Conservation (phyloP, 768 basidiomycete genomes). For the Strobilomyces confusus region DNA sequence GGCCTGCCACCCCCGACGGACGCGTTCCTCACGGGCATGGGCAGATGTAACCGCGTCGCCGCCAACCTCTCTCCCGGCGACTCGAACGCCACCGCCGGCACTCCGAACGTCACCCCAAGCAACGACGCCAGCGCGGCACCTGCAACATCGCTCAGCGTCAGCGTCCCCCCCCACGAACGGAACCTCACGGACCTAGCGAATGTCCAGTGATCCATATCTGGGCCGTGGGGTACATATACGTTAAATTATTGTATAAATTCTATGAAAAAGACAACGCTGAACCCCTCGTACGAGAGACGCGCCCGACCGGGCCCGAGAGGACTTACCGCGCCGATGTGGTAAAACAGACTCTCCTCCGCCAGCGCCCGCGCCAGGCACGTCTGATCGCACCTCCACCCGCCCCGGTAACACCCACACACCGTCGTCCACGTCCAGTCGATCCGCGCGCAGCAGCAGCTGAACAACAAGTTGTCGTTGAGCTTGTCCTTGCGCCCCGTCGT, state of each 20-base stretch:
- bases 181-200: constrained; percentile 52
- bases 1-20: background rate
- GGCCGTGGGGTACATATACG: constrained; percentile 86
- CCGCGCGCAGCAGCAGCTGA: constrained; percentile 91
- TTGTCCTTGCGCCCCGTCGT: constrained; percentile 91
- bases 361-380: constrained; percentile 74
- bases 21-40: constrained; percentile 59
- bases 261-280: constrained; percentile 28
- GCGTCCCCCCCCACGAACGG: background rate
- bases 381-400: constrained; percentile 78
- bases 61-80: constrained; percentile 85
- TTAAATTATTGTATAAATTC: constrained; percentile 93
- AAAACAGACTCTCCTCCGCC: constrained; percentile 79
- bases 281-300: background rate
- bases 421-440: constrained; percentile 93
- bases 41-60: constrained; percentile 76
- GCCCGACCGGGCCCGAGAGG: background rate
- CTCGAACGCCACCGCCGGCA: constrained; percentile 85
- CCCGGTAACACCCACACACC: constrained; percentile 85
- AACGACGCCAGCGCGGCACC: constrained; percentile 74
- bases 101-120: constrained; percentile 84
- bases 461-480: constrained; percentile 88
- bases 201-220: constrained; percentile 87
- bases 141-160: constrained; percentile 23
- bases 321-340: constrained; percentile 83